Evolutionary conservation across 2,329 filamentous ascomycete species (phyloP).

Genomic region (Fusarium albidum): DNA sequence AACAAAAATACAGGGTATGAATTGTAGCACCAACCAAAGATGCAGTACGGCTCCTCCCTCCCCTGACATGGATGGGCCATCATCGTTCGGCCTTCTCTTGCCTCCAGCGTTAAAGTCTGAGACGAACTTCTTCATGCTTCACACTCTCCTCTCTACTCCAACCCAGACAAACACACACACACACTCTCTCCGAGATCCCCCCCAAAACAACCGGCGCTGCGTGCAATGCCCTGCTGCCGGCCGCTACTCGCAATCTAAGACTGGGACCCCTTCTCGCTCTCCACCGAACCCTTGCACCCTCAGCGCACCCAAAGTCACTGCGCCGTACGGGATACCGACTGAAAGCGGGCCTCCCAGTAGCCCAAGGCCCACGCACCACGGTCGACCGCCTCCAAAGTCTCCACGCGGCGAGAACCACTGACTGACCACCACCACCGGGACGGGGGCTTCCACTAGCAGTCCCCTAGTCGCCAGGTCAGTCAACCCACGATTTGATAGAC

Average conservation of each 20-base stretch:
- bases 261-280: constrained; percentile 1
- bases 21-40: constrained; percentile 38
- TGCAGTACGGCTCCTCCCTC: constrained; percentile 37
- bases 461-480: constrained; percentile 32
- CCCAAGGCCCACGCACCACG: constrained; percentile 25
- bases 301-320: constrained; percentile 8
- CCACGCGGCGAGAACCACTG: constrained; percentile 24
- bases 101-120: constrained; percentile 14
- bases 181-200: neutral
- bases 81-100: constrained; percentile 8
- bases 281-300: constrained; percentile 9
- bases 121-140: constrained; percentile 23
- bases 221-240: constrained; percentile 13
- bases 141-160: constrained; percentile 3
- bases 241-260: constrained; percentile 2
- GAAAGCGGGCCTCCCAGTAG: constrained; percentile 34
- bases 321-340: constrained; percentile 22
- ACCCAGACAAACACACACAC: constrained; percentile 4
- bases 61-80: constrained; percentile 39
- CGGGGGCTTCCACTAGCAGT: constrained; percentile 34
- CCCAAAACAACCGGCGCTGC: constrained; percentile 8
- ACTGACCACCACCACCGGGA: constrained; percentile 19
- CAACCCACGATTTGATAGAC: constrained; percentile 32
- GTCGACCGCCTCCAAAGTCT: constrained; percentile 19
- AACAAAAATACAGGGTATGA: no score